Percentiles rank a stretch among this genome's conserved stretches.
Evolutionary conservation across 768 basidiomycete genomes (phyloP).

Genomic region (Coprinopsis cinerea): DNA sequence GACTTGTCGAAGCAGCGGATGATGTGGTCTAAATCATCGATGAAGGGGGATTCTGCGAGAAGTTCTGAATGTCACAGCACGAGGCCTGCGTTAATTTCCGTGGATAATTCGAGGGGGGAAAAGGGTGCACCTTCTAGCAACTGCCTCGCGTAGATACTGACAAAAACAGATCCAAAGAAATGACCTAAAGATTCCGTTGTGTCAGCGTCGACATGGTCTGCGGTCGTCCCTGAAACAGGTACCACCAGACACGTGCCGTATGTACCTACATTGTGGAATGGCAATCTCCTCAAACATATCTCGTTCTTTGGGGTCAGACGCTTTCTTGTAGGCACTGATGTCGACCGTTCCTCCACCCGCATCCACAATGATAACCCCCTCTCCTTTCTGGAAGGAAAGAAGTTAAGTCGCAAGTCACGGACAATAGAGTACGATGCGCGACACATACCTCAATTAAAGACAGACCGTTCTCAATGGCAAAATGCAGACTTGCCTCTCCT

Average conservation of each 20-base stretch:
- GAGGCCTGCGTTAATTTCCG: neutral
- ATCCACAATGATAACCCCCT: slow-evolving; percentile 48
- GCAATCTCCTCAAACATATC: slow-evolving; percentile 49
- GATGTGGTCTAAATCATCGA: slow-evolving; percentile 38
- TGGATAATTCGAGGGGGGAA: neutral
- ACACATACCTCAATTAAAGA: slow-evolving; percentile 22
- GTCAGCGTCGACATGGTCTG: neutral
- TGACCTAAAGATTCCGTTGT: slow-evolving; percentile 27
- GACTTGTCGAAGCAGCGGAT: slow-evolving; percentile 38
- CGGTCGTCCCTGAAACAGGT: too few species aligned
- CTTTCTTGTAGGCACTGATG: slow-evolving; percentile 39
- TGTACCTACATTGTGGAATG: slow-evolving; percentile 32
- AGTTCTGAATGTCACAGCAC: slow-evolving; percentile 25
- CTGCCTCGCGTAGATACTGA: slow-evolving; percentile 35
- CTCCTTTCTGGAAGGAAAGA: slow-evolving; percentile 25
- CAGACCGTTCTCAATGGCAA: slow-evolving; percentile 33
- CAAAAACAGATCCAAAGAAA: slow-evolving; percentile 46
- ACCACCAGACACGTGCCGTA: too few species aligned
- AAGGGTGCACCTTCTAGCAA: slow-evolving; percentile 31
- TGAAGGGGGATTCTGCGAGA: slow-evolving; percentile 35
- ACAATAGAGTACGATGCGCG: neutral
- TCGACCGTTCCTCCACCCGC: slow-evolving; percentile 59
- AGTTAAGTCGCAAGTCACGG: neutral
- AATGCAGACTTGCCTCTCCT: slow-evolving; percentile 50
- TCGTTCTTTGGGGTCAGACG: slow-evolving; percentile 22